Conservation (phyloP, 305 asterid genomes). For the Andrographis paniculata region DNA sequence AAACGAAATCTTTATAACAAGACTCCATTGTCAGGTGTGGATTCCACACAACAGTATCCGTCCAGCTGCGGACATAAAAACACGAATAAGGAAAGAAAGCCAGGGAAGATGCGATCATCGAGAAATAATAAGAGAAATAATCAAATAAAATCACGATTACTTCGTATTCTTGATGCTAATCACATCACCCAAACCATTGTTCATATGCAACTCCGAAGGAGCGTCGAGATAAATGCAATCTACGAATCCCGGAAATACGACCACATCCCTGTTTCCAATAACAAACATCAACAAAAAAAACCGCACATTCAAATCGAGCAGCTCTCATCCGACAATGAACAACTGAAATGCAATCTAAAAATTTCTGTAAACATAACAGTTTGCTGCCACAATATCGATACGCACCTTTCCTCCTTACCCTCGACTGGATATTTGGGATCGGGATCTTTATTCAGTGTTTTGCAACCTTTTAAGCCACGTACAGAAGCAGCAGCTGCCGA, state of each 20-base stretch:
- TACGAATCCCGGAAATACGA: slow-evolving; percentile 92
- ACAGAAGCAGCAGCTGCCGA: slow-evolving; percentile 69
- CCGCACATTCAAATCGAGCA: not conserved
- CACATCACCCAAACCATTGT: slow-evolving; percentile 73
- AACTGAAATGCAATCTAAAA: no score
- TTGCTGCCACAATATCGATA: slow-evolving; percentile 15
- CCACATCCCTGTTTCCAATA: slow-evolving; percentile 51
- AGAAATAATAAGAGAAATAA: slow-evolving; percentile 7
- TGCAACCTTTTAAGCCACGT: slow-evolving; percentile 75
- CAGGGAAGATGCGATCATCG: slow-evolving; percentile 6
- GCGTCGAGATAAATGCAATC: slow-evolving; percentile 92
- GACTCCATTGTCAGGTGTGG: slow-evolving; percentile 85
- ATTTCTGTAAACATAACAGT: not conserved
- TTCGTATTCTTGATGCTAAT: slow-evolving; percentile 76
- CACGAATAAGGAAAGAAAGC: slow-evolving; percentile 1
- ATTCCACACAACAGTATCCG: slow-evolving; percentile 92
- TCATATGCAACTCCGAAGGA: slow-evolving; percentile 60
- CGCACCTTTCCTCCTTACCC: slow-evolving; percentile 84
- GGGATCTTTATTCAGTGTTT: slow-evolving; percentile 79
- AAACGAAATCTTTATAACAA: slow-evolving; percentile 82
- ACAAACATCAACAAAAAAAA: slow-evolving; percentile 4
- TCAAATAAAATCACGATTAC: slow-evolving; percentile 30
- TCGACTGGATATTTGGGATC: slow-evolving; percentile 87
- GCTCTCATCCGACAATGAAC: no score
- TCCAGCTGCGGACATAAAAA: slow-evolving; percentile 49